A percentile compares a stretch with the other conserved stretches of the same genome.
Conservation (phyloP, 1,284 basidiomycete genomes). For the Coniophora puteana region DNA sequence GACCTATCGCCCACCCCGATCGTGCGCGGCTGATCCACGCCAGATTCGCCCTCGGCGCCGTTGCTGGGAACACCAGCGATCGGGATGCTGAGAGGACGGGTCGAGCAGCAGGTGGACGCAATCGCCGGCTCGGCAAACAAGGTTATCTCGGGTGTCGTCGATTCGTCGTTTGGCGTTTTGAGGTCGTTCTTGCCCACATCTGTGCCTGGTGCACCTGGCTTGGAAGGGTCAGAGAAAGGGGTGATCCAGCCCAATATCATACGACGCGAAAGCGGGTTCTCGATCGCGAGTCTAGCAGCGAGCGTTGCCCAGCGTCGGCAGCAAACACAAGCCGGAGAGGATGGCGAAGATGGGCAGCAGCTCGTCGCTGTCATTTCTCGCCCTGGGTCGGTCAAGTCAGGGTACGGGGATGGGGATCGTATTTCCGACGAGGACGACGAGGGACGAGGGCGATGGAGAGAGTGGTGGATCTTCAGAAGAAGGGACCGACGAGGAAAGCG, state of each 20-base stretch:
- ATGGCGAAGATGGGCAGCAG: slow-evolving; percentile 65
- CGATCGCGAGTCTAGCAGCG: slow-evolving; percentile 75
- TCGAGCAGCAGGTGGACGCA: slow-evolving; percentile 81
- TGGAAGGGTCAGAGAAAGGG: slow-evolving; percentile 19
- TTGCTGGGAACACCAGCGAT: slow-evolving; percentile 42
- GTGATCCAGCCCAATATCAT: too few relatives aligned
- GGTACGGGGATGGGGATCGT: slow-evolving; percentile 28
- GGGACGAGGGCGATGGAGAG: slow-evolving; percentile 31
- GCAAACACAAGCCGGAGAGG: too few relatives aligned
- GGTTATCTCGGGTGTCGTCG: slow-evolving; percentile 81
- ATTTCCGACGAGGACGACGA: slow-evolving; percentile 33
- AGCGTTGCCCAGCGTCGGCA: too few relatives aligned
- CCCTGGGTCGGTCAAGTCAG: slow-evolving; percentile 49
- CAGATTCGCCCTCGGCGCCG: slow-evolving; percentile 21
- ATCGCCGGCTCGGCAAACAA: slow-evolving; percentile 83
- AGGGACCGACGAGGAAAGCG: slow-evolving; percentile 29
- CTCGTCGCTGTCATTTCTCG: slow-evolving; percentile 55
- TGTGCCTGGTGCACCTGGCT: slow-evolving; percentile 18
- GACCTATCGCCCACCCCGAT: slow-evolving; percentile 78
- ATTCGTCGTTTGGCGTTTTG: slow-evolving; percentile 79
- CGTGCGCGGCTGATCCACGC: slow-evolving; percentile 25
- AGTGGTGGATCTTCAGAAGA: slow-evolving; percentile 27
- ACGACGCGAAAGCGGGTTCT: slow-evolving; percentile 73
- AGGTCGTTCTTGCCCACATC: slow-evolving; percentile 56
- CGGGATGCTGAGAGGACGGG: slow-evolving; percentile 72